Evolutionary conservation across 306 rosid genomes (phyloP).

Genomic region (Cicer yamashitae): DNA sequence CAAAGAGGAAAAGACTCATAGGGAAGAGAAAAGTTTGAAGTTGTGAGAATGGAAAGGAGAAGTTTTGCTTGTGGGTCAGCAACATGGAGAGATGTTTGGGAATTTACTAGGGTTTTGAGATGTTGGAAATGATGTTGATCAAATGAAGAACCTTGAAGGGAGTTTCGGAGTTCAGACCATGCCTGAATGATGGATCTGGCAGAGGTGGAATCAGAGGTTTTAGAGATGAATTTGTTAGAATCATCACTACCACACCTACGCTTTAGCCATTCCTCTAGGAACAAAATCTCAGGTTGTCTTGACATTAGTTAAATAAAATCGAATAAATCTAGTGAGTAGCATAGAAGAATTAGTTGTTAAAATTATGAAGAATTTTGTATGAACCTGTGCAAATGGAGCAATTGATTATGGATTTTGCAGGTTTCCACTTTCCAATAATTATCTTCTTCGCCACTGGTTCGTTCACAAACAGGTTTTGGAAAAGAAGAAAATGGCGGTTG

Average conservation of each 20-base stretch:
- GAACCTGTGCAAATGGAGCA: too few relatives aligned
- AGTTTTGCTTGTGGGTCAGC: constrained; percentile 88
- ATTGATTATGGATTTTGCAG: too few relatives aligned
- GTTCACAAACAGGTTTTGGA: too few relatives aligned
- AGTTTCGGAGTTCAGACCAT: constrained; percentile 76
- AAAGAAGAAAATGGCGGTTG: too few relatives aligned
- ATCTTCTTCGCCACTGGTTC: too few relatives aligned
- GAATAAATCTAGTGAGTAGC: too few relatives aligned
- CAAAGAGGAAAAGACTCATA: constrained; percentile 58
- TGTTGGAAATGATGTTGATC: constrained; percentile 58
- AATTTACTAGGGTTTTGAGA: constrained; percentile 66
- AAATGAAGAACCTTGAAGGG: constrained; percentile 58
- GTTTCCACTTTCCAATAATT: too few relatives aligned
- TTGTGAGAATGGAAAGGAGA: constrained; percentile 65
- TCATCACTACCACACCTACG: constrained; percentile 46
- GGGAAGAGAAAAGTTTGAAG: constrained; percentile 56
- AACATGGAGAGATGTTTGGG: constrained; percentile 74
- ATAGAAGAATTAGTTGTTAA: too few relatives aligned
- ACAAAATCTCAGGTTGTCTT: constrained; percentile 50
- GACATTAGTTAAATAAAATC: constrained; percentile 41
- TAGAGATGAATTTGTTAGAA: constrained; percentile 41
- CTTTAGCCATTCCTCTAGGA: constrained; percentile 79
- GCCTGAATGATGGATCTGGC: constrained; percentile 84
- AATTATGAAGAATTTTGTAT: too few relatives aligned
- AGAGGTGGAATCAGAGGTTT: constrained; percentile 51